Base-by-base conservation (phyloP, 2,329 filamentous ascomycete species). In the Microcera coccophila region DNA sequence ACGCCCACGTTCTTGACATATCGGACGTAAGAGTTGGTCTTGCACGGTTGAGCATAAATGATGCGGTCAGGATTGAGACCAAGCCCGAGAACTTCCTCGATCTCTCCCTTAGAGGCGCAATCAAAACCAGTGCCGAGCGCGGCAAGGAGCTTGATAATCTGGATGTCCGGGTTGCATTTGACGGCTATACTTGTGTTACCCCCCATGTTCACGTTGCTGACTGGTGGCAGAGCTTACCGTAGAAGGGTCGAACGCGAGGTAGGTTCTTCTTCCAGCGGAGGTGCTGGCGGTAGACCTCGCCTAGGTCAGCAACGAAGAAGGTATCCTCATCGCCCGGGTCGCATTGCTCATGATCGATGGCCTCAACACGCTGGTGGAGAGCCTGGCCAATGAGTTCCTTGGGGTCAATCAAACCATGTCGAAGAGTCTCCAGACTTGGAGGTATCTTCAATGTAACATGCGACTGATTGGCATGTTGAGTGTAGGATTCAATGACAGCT, bases 41-140 rank as follows among this genome's bases (percentile, higher is more conserved):
- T 98, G 86, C 93, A 97, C 42, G 93, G 93, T 73, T 98, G 93
- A 38, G 93, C 93, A 64, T 97, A 98, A 71, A 98, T 96, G 75
- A 98, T 94, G 66, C 91, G 90, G 54, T 83, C 81, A 11, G 93
- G 87, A 62, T 87, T 84, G 54, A 95, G 78, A 57, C 90, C 90
- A 65, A 90, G 79, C 61, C 78, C 76, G 41, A 97, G 76, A 49
- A 96, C 86, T 67, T 90, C 83, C 67, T 98, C 90, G 58, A 98
- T 96, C 73, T 98, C 93, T 53, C 84, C 78, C 79, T 97, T 97
- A 69, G 91, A 97, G 51, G 93, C 93, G 70, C 93, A 98, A 71
- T 98, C 93, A 67, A 98, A 98, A 60, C 93, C 93, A 53, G 89
- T 90, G 61, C 91, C 93, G 53, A 98, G 79, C 55, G 82, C 83